Evolutionary conservation across 2,329 filamentous ascomycete genomes (phyloP).

Genomic region (Emericellopsis cladophorae): DNA sequence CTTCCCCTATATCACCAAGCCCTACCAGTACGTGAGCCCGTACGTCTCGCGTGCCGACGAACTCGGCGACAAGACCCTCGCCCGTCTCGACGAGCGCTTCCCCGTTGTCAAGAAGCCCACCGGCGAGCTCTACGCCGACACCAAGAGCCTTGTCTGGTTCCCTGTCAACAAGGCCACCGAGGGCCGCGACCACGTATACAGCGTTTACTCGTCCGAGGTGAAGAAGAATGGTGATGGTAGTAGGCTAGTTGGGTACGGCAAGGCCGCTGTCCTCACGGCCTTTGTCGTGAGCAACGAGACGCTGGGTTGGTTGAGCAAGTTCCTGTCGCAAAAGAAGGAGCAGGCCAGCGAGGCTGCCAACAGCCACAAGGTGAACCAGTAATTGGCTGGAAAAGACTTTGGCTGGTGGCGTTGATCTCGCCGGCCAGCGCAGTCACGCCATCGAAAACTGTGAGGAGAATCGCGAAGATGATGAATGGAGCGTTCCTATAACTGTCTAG

Average conservation of each 20-base stretch:
- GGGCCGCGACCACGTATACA: slow-evolving; percentile 48
- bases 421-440: no score
- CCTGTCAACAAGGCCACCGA: slow-evolving; percentile 50
- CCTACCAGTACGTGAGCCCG: slow-evolving; percentile 71
- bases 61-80: slow-evolving; percentile 60
- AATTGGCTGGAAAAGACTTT: not conserved
- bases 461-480: no score
- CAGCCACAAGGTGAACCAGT: slow-evolving; percentile 18
- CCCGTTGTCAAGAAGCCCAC: slow-evolving; percentile 67
- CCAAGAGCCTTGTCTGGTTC: slow-evolving; percentile 47
- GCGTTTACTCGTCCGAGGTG: slow-evolving; percentile 43
- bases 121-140: slow-evolving; percentile 52
- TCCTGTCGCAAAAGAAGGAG: slow-evolving; percentile 49
- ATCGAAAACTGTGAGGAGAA: no score
- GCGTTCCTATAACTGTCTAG: no score
- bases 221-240: slow-evolving; percentile 50
- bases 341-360: slow-evolving; percentile 39
- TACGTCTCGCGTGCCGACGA: slow-evolving; percentile 76
- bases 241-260: slow-evolving; percentile 48
- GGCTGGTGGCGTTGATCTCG: no score
- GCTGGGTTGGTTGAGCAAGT: slow-evolving; percentile 44
- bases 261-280: slow-evolving; percentile 56
- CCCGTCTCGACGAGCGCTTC: slow-evolving; percentile 56
- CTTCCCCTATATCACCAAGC: slow-evolving; percentile 56
- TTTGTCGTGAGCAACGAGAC: slow-evolving; percentile 56